phyloP scores from a whole-genome alignment of 768 basidiomycete genomes.

The Serendipita vermifera region DNA sequence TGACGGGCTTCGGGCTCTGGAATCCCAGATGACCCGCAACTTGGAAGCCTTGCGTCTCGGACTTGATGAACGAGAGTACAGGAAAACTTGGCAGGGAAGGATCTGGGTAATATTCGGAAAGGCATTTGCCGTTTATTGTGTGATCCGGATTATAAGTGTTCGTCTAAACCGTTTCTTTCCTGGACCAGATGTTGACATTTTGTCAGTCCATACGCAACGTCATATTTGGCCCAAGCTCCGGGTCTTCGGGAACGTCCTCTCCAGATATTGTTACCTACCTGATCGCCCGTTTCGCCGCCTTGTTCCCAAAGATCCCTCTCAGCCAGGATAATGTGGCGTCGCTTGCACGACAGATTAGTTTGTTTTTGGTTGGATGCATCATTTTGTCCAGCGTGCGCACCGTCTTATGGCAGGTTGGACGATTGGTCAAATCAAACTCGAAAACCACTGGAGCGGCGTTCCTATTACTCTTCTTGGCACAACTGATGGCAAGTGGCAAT shows the following conservation, averaged over 20 bases:
- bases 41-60: slow-evolving; percentile 38
- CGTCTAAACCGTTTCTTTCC: slow-evolving; percentile 19
- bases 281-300: slow-evolving; percentile 27
- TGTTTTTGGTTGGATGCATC: slow-evolving; percentile 61
- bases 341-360: slow-evolving; percentile 45
- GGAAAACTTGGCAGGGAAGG: slow-evolving; percentile 42
- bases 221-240: slow-evolving; percentile 23
- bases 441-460: slow-evolving; percentile 59
- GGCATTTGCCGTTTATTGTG: slow-evolving; percentile 55
- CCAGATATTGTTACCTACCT: slow-evolving; percentile 32
- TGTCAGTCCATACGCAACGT: slow-evolving; percentile 27
- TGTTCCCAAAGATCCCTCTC: slow-evolving; percentile 26
- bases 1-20: slow-evolving; percentile 50
- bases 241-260: slow-evolving; percentile 30
- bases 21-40: slow-evolving; percentile 52
- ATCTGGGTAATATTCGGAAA: slow-evolving; percentile 35
- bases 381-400: slow-evolving; percentile 59
- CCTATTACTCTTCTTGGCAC: slow-evolving; percentile 63
- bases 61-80: slow-evolving; percentile 37
- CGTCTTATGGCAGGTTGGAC: slow-evolving; percentile 54
- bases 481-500: slow-evolving; percentile 54
- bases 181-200: slow-evolving; percentile 17
- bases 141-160: slow-evolving; percentile 48
- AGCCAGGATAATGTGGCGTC: slow-evolving; percentile 26
- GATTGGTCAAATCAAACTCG: slow-evolving; percentile 52